Evolutionary conservation across 176 grass and related monocot genomes (phyloP), one percentile per base, ranked within the genome.

Genomic region (Ensete ventricosum): DNA sequence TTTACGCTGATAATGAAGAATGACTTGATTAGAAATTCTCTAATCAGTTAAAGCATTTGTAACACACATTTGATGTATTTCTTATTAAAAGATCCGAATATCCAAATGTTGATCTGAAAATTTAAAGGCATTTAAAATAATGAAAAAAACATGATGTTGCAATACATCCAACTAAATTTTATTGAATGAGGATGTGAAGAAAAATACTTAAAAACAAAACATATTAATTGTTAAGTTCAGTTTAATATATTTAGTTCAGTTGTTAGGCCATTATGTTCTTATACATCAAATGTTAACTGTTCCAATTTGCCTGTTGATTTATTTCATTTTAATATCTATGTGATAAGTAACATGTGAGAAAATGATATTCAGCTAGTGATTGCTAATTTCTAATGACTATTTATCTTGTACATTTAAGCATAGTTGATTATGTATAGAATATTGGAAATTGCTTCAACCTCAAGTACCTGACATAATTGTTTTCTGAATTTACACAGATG

Each of bases 401-500:
- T 43, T 43, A 43, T 43, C 34, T 43, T 43, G 34, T 43, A 43
- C 3, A 5, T 43, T 43, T 43, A 43, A 6, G 34, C 34, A 43
- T 43, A 43, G 6, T 43, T 43, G 34, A 6, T 43, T 43, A 43
- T 63, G 59, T 10, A 17, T 9, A 17, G 34, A 43, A 43, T 43
- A 43, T 43, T 43, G 34, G 34, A 43, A 43, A 43, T 43, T 43
- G 12, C 19, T 69, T 50, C 2, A 70, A 21, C 8, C 9, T 19
- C 16, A 51, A n/a, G 51, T 19, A 21, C n/a, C 19, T 50, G 50
- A 14, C 48, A 29, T 78, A 9, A 52, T 64, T 23, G 26, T 72
- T 29, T 64, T 54, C 55, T 66, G 19, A 52, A 69, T 65, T 66
- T 76, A 71, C 73, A 83, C 52, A 97, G 94, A 82, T 97, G 94